phyloP scores from a whole-genome alignment of 148 eudicot genomes.

The Nepenthes mirabilis region DNA sequence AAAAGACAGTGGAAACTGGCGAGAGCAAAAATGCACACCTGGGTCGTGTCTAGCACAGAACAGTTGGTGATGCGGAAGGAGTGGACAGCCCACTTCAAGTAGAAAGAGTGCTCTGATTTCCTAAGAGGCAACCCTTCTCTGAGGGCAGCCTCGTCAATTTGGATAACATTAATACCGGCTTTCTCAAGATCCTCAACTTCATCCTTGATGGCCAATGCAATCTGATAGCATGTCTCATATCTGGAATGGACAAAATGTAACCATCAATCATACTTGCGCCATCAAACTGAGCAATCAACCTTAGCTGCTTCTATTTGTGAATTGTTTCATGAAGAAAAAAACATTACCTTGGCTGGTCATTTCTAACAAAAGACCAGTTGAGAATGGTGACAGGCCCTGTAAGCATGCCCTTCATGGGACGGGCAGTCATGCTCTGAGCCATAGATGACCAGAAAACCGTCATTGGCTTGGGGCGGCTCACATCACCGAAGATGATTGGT shows the following conservation, averaged over 20 bases:
- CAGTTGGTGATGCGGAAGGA: constrained; percentile 93
- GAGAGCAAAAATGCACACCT: constrained; percentile 21
- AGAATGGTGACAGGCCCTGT: constrained; percentile 75
- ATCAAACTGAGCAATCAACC: background rate
- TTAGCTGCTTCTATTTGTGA: background rate
- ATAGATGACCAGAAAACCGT: constrained; percentile 71
- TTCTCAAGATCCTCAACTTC: constrained; percentile 98
- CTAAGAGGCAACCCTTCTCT: constrained; percentile 94
- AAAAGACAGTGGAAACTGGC: too few species aligned
- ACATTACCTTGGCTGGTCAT: constrained; percentile 86
- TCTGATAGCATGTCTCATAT: constrained; percentile 92
- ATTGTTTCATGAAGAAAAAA: background rate
- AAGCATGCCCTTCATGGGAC: constrained; percentile 88
- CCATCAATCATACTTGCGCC: background rate
- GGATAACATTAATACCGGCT: constrained; percentile 84
- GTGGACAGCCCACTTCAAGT: constrained; percentile 97
- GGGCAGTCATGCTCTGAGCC: constrained; percentile 65
- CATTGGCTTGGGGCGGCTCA: constrained; percentile 73
- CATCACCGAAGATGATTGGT: constrained; percentile 82
- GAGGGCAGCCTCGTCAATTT: constrained; percentile 91
- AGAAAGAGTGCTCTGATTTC: constrained; percentile 84
- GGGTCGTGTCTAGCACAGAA: constrained; percentile 77
- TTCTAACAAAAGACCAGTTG: constrained; percentile 70
- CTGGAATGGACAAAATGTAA: constrained; percentile 17
- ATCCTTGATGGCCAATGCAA: constrained; percentile 93